Evolutionary conservation across 208 protist genomes (phyloP).

Genomic region (Acanthamoeba divionensis): DNA sequence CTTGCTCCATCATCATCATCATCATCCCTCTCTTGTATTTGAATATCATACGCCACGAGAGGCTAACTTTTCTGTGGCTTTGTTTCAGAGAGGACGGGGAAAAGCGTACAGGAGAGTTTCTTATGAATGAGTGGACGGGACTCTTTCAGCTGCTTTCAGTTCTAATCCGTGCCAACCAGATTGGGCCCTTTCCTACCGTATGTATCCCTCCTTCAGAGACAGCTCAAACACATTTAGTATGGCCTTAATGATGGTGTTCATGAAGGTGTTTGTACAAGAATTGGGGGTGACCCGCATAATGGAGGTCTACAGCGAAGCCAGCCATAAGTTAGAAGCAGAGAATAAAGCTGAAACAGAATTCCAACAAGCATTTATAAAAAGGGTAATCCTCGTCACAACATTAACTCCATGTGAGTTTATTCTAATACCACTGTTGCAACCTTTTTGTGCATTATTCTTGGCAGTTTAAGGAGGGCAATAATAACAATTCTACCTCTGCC

Average conservation of each 20-base stretch:
- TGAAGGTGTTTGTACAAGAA: conserved; percentile 40
- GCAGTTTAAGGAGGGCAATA: no score
- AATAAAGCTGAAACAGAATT: conserved; percentile 6
- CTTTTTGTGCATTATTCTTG: no score
- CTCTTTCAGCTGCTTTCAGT: conserved; percentile 33
- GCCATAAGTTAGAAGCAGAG: neutral
- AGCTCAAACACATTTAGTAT: no score
- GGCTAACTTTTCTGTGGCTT: no score
- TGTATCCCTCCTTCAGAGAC: neutral
- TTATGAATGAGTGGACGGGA: conserved; percentile 12
- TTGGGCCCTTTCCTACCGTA: conserved; percentile 19
- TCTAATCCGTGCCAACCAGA: neutral
- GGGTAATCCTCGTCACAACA: neutral
- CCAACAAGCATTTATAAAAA: conserved; percentile 13
- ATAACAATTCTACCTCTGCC: no score
- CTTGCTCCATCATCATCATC: no score
- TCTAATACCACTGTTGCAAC: no score
- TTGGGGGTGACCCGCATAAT: conserved; percentile 31
- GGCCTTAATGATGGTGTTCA: no score
- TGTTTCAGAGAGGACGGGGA: neutral
- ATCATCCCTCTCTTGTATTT: no score
- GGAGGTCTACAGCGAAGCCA: conserved; percentile 15
- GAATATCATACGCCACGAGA: no score
- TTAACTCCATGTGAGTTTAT: no score
- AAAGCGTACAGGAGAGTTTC: neutral